Evolutionary conservation across 2,329 filamentous ascomycete genomes (phyloP), one percentile per base, ranked within the genome.

Genomic region (Pseudogymnoascus sp.): DNA sequence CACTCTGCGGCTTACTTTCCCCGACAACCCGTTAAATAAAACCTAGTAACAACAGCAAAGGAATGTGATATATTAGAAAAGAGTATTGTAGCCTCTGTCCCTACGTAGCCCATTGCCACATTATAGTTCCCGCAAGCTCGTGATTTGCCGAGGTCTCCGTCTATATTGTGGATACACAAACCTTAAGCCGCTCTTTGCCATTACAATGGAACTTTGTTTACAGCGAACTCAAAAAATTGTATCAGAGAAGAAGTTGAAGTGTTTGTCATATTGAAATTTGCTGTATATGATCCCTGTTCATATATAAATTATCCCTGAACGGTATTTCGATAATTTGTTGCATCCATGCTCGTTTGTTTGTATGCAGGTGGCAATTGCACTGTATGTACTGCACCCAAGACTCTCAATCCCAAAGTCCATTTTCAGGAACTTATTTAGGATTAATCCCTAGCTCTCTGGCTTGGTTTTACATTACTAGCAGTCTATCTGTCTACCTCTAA

Each of bases 401-500:
- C 17, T 31, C 26, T 54, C 26, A 54, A 26, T 17, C 11, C 13
- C 9, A 17, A 50, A 15, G 6, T 26, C 26, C 5, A 17, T 31
- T 31, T 54, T 17, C 8, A 31, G 17, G 5, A 31, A 5, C 44
- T 17, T 26, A 29, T 39, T 29, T n/a, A 21, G 21, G 21, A 21
- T 21, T 21, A 21, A 21, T 21, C 15, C 36, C 10, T 39, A 39
- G 36, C 15, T 39, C 15, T 39, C 36, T 39, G 36, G 36, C 10
- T 39, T 39, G 10, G 36, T 39, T 15, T 11, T 11, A 39, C 15
- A 11, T 11, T 39, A 39, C 10, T 39, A 11, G 29, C 2, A 62
- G 63, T 39, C 64, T 63, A 57, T 59, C 26, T 4, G 61, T 40
- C 39, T 58, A 47, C 5, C 11, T 50, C 33, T 60, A 26, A 9